Percentiles rank a stretch among this genome's conserved stretches.
Conservation (phyloP, 306 rosid species). For the Prunus davidiana region DNA sequence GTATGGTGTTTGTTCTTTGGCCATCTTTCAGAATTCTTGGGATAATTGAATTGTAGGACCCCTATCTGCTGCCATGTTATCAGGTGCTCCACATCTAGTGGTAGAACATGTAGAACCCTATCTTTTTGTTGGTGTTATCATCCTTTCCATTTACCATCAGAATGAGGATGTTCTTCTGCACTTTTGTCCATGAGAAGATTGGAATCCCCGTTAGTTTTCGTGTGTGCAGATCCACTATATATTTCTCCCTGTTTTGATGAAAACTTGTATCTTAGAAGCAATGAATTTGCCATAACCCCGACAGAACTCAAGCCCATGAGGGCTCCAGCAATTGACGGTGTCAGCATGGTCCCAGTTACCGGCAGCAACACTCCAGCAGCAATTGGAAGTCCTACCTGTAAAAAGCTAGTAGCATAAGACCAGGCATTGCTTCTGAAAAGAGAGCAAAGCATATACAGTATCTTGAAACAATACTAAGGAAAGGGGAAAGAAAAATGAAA, state of each 20-base stretch:
- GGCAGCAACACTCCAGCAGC: constrained; percentile 93
- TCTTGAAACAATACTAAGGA: neutral
- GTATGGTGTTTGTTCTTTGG: neutral
- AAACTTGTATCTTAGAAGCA: constrained; percentile 68
- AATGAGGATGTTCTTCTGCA: constrained; percentile 27
- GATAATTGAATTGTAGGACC: neutral
- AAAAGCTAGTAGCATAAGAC: constrained; percentile 20
- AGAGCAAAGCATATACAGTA: neutral
- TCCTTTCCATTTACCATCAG: constrained; percentile 34
- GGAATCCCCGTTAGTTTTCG: constrained; percentile 22
- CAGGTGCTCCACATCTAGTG: neutral
- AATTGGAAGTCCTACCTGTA: constrained; percentile 94
- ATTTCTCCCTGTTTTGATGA: constrained; percentile 54
- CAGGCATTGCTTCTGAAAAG: neutral
- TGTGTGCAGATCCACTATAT: constrained; percentile 24
- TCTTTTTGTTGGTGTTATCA: neutral
- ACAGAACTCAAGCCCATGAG: constrained; percentile 90
- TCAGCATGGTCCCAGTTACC: constrained; percentile 73
- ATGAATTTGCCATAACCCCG: constrained; percentile 86
- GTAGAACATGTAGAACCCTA: neutral
- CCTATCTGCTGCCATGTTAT: neutral
- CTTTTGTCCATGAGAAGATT: constrained; percentile 29
- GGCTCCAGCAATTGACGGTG: constrained; percentile 97
- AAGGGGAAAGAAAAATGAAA: neutral
- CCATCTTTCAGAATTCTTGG: neutral